These are phyloP conservation scores for Whalleya microplaca DNA, from an alignment of 2,329 filamentous ascomycete species.

Conservation along the genomic window DNA sequence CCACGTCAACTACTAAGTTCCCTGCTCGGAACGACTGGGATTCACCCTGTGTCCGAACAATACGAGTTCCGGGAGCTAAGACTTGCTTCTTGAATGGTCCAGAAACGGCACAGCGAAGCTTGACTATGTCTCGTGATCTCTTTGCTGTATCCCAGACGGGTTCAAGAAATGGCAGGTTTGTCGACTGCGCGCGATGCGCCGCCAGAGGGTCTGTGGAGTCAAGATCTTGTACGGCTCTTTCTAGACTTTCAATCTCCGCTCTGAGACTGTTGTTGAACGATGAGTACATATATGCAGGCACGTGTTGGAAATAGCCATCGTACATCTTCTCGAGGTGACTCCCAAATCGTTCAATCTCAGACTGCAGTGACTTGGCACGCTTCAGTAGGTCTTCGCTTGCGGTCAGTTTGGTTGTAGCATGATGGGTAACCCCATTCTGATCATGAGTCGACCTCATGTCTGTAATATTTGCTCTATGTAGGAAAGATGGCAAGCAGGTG, in stretches of 20 bases:
- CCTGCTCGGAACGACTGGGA: slow-evolving; percentile 28
- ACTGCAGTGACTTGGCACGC: slow-evolving; percentile 24
- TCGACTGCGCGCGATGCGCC: slow-evolving; percentile 29
- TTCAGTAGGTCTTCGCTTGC: slow-evolving; percentile 11
- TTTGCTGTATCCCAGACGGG: slow-evolving; percentile 38
- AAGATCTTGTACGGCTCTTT: slow-evolving; percentile 17
- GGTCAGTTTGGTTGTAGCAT: slow-evolving; percentile 7
- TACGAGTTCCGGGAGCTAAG: slow-evolving; percentile 34
- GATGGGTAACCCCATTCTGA: slow-evolving; percentile 5
- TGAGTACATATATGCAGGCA: slow-evolving; percentile 30
- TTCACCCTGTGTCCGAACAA: slow-evolving; percentile 33
- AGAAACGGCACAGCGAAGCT: slow-evolving; percentile 33
- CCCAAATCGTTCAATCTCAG: slow-evolving; percentile 31
- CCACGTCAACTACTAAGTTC: slow-evolving; percentile 34
- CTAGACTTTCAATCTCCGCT: slow-evolving; percentile 27
- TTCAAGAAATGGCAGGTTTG: slow-evolving; percentile 35
- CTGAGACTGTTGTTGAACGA: slow-evolving; percentile 28
- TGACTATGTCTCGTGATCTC: slow-evolving; percentile 33
- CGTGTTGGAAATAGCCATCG: slow-evolving; percentile 33
- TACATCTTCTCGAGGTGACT: slow-evolving; percentile 31
- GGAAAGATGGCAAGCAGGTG: background rate
- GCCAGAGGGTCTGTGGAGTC: slow-evolving; percentile 23
- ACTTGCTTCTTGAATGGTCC: slow-evolving; percentile 31
- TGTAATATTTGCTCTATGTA: background rate
- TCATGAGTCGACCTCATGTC: slow-evolving; percentile 1